Evolutionary conservation across 257 asterid genomes (phyloP).

Genomic region (Solanum raphanifolium): DNA sequence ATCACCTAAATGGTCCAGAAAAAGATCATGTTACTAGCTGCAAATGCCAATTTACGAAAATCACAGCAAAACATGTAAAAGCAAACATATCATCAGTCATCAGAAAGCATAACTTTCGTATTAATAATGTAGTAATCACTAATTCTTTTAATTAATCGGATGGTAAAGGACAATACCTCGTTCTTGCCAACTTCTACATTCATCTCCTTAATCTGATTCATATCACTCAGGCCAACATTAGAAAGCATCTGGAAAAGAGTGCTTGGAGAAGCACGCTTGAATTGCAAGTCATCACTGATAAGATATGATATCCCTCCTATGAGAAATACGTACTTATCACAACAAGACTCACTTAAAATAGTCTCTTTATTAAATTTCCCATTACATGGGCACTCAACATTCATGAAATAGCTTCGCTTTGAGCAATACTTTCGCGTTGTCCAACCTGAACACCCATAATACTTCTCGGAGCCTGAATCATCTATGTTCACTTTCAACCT

Average conservation of each 20-base stretch:
- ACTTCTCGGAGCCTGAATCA: background rate
- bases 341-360: background rate
- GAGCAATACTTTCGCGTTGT: background rate
- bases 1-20: background rate
- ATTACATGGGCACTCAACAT: background rate
- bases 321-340: background rate
- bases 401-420: background rate
- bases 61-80: background rate
- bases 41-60: background rate
- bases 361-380: background rate
- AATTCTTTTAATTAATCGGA: background rate
- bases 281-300: background rate
- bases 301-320: background rate
- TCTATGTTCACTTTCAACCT: background rate
- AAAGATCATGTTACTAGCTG: background rate
- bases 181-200: background rate
- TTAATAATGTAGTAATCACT: background rate
- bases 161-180: background rate
- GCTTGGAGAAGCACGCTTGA: background rate
- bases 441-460: background rate
- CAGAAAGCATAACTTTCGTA: background rate
- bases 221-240: background rate
- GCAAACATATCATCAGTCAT: background rate
- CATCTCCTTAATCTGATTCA: background rate
- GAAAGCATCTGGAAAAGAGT: background rate